These are phyloP conservation scores for Daldinia eschscholtzii DNA, from an alignment of 2,329 filamentous ascomycete species.

Conservation along the genomic window DNA sequence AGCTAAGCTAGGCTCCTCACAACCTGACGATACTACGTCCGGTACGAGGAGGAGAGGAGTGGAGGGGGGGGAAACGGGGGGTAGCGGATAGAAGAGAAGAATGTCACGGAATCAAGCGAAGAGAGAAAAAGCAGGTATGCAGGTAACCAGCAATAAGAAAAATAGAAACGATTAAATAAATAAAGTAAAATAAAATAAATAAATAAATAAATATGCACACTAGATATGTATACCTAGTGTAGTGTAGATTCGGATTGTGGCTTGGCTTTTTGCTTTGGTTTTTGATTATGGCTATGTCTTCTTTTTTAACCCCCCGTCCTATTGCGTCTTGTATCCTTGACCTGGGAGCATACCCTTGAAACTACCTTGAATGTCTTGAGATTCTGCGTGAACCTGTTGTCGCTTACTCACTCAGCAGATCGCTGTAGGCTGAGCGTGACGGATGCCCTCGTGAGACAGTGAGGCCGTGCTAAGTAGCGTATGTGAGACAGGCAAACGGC, in stretches of 20 bases:
- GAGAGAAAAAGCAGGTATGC: neutral
- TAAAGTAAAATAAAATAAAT: too few species aligned
- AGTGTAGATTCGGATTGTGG: conserved; percentile 35
- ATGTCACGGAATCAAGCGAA: conserved; percentile 38
- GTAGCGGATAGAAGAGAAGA: conserved; percentile 28
- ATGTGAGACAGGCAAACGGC: conserved; percentile 38
- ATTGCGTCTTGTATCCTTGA: neutral
- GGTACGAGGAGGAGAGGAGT: conserved; percentile 27
- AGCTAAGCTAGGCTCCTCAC: conserved; percentile 40
- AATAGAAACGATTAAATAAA: neutral
- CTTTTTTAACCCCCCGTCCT: neutral
- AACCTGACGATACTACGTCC: conserved; percentile 36
- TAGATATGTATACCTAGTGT: too few species aligned
- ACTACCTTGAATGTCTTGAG: conserved; percentile 15
- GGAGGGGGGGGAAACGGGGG: conserved; percentile 2
- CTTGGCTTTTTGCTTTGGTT: conserved; percentile 23
- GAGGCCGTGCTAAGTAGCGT: conserved; percentile 18
- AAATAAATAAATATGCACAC: too few species aligned
- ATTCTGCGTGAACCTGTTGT: conserved; percentile 16
- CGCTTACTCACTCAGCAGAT: conserved; percentile 40
- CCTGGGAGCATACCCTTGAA: too few species aligned
- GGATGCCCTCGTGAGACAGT: conserved; percentile 43
- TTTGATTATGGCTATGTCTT: conserved; percentile 8
- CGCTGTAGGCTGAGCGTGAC: conserved; percentile 43
- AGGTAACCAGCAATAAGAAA: conserved; percentile 8